Evolutionary conservation across 305 asterid species (phyloP).

Genomic region (Ruellia speciosa): DNA sequence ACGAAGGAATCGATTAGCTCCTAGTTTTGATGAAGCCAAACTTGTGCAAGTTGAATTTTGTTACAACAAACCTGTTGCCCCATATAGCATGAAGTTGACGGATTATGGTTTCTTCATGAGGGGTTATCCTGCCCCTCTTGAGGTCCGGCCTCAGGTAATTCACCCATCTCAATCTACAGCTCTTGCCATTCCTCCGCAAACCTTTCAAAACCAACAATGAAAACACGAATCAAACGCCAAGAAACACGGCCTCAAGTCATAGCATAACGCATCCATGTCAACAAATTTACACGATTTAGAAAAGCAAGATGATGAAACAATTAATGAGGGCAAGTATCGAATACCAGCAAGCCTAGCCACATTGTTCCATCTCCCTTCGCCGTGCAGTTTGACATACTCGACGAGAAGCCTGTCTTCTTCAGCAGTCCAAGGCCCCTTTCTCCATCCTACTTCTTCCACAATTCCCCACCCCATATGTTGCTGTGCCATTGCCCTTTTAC

Average conservation of each 20-base stretch:
- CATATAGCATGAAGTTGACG: slow-evolving; percentile 51
- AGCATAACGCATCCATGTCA: too few relatives aligned
- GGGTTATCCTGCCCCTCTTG: slow-evolving; percentile 58
- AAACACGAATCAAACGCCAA: not conserved
- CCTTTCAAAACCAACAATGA: slow-evolving; percentile 29
- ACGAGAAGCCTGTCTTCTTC: slow-evolving; percentile 57
- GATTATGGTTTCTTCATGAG: slow-evolving; percentile 52
- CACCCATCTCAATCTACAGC: slow-evolving; percentile 76
- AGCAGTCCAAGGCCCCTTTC: slow-evolving; percentile 74
- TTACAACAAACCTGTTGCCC: slow-evolving; percentile 50
- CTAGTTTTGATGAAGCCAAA: too few relatives aligned
- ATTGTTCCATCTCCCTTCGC: slow-evolving; percentile 73
- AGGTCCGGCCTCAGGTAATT: slow-evolving; percentile 67
- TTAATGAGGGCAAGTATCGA: too few relatives aligned
- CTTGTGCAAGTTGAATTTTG: too few relatives aligned
- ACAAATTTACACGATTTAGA: too few relatives aligned
- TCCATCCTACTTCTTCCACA: slow-evolving; percentile 43
- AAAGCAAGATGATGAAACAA: too few relatives aligned
- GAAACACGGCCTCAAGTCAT: not conserved
- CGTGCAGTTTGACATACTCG: slow-evolving; percentile 51
- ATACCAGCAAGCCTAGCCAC: slow-evolving; percentile 56
- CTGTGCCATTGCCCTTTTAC: slow-evolving; percentile 30
- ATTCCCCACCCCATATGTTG: slow-evolving; percentile 31
- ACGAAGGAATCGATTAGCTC: too few relatives aligned
- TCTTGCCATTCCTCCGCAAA: slow-evolving; percentile 60